Evolutionary conservation across 2,329 filamentous ascomycete species (phyloP).

Genomic region (Cercospora janseana): DNA sequence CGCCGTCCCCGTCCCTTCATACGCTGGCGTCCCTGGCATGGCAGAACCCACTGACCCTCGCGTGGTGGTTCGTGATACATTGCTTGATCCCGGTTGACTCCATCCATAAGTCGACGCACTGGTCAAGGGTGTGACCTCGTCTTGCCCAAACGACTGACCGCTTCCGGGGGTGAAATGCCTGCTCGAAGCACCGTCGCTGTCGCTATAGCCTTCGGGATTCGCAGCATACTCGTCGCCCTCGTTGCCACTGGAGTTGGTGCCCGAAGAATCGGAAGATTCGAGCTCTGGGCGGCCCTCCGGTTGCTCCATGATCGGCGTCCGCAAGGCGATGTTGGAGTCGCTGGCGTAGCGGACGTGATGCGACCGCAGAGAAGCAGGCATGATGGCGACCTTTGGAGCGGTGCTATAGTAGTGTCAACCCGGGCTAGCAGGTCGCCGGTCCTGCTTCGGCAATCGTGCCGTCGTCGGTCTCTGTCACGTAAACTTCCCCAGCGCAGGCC

Average conservation of each 20-base stretch:
- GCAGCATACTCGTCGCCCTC: slow-evolving; percentile 26
- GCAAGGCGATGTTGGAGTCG: slow-evolving; percentile 22
- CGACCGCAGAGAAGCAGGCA: slow-evolving; percentile 14
- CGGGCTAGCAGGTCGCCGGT: slow-evolving; percentile 4
- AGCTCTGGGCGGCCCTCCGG: slow-evolving; percentile 32
- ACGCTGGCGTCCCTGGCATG: slow-evolving; percentile 19
- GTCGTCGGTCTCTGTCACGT: slow-evolving; percentile 2
- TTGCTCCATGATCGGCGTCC: slow-evolving; percentile 37
- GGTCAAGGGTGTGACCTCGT: slow-evolving; percentile 33
- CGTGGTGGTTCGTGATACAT: slow-evolving; percentile 19
- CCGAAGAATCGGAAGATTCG: slow-evolving; percentile 35
- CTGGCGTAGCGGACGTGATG: slow-evolving; percentile 26
- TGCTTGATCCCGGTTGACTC: slow-evolving; percentile 22
- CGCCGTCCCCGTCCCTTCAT: slow-evolving; percentile 22
- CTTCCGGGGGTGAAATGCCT: slow-evolving; percentile 30
- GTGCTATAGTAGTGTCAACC: slow-evolving; percentile 2
- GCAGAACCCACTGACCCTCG: slow-evolving; percentile 12
- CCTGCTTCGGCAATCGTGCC: slow-evolving; percentile 6
- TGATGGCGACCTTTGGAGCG: slow-evolving; percentile 5
- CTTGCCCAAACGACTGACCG: slow-evolving; percentile 16
- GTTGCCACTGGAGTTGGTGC: slow-evolving; percentile 33
- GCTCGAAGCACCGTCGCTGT: slow-evolving; percentile 30
- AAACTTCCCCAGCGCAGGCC: not conserved
- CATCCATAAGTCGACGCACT: slow-evolving; percentile 34
- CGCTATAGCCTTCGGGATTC: slow-evolving; percentile 28